These are phyloP conservation scores for Gremmenia infestans DNA, from an alignment of 2,329 filamentous ascomycete genomes.

Conservation along the genomic window DNA sequence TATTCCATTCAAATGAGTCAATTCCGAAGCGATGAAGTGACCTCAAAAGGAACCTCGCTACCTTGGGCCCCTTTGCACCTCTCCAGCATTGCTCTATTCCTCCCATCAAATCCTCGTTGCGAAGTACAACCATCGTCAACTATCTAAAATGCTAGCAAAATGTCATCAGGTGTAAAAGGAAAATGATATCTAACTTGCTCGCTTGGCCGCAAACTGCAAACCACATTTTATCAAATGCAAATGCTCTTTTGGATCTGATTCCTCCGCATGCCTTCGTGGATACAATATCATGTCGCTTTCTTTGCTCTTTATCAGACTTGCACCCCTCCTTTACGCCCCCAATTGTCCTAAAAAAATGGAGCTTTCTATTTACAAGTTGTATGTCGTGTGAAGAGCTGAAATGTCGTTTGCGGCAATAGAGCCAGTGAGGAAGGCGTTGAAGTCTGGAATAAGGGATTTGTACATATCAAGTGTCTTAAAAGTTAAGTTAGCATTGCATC, in stretches of 20 bases:
- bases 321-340: constrained; percentile 1
- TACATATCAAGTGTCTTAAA: constrained; percentile 46
- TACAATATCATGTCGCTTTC: constrained; percentile 8
- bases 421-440: constrained; percentile 42
- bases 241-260: constrained; percentile 4
- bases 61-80: neutral
- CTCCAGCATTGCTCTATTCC: neutral
- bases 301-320: constrained; percentile 3
- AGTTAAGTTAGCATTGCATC: constrained; percentile 16
- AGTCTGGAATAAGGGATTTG: constrained; percentile 49
- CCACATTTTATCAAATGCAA: constrained; percentile 5
- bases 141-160: constrained; percentile 3
- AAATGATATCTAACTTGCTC: constrained; percentile 1
- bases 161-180: neutral
- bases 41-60: neutral
- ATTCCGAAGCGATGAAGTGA: neutral
- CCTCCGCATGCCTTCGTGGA: constrained; percentile 13
- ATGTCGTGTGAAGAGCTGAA: constrained; percentile 24
- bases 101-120: neutral
- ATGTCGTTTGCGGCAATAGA: constrained; percentile 21
- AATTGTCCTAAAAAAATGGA: constrained; percentile 16
- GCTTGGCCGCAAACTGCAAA: neutral
- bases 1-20: neutral
- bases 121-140: neutral
- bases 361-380: constrained; percentile 32